Evolutionary conservation across 2,329 filamentous ascomycete species (phyloP).

Genomic region (Stachybotrys chlorohalonatus): DNA sequence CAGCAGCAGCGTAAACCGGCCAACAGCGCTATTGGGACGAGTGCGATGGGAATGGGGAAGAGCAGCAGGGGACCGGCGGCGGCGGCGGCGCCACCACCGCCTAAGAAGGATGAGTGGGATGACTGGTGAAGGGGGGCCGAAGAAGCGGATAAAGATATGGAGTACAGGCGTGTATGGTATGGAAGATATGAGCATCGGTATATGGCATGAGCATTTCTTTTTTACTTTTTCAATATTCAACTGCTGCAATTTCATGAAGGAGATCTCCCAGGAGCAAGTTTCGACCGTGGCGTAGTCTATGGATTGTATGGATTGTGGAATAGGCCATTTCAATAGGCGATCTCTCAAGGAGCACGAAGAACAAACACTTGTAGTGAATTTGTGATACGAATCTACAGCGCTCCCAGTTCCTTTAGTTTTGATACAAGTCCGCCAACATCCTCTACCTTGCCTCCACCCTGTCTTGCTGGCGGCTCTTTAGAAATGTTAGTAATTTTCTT

Average conservation of each 20-base stretch:
- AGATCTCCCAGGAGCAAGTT: background rate
- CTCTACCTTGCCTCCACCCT: slow-evolving; percentile 95
- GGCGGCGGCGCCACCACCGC: slow-evolving; percentile 24
- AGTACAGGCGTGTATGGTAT: slow-evolving; percentile 16
- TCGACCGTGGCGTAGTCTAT: too few species aligned
- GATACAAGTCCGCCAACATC: slow-evolving; percentile 90
- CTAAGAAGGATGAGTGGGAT: slow-evolving; percentile 54
- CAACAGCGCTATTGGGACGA: slow-evolving; percentile 46
- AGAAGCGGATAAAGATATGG: slow-evolving; percentile 9
- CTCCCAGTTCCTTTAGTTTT: slow-evolving; percentile 94
- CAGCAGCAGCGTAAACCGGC: slow-evolving; percentile 22
- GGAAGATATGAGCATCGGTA: slow-evolving; percentile 3
- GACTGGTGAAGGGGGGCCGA: slow-evolving; percentile 39
- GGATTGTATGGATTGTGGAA: too few species aligned
- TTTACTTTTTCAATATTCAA: background rate
- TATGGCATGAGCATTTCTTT: background rate
- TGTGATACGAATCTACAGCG: slow-evolving; percentile 46
- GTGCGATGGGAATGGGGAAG: slow-evolving; percentile 48
- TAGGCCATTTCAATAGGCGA: too few species aligned
- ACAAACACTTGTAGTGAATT: background rate
- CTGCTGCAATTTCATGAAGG: background rate
- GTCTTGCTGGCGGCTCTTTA: slow-evolving; percentile 72
- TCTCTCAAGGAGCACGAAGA: too few species aligned
- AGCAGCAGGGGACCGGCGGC: slow-evolving; percentile 17
- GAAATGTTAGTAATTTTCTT: background rate